Percentiles rank a stretch among this genome's conserved stretches.
These are phyloP conservation scores for Scedosporium boydii DNA, from an alignment of 2,329 filamentous ascomycete genomes.

Conservation along the genomic window DNA sequence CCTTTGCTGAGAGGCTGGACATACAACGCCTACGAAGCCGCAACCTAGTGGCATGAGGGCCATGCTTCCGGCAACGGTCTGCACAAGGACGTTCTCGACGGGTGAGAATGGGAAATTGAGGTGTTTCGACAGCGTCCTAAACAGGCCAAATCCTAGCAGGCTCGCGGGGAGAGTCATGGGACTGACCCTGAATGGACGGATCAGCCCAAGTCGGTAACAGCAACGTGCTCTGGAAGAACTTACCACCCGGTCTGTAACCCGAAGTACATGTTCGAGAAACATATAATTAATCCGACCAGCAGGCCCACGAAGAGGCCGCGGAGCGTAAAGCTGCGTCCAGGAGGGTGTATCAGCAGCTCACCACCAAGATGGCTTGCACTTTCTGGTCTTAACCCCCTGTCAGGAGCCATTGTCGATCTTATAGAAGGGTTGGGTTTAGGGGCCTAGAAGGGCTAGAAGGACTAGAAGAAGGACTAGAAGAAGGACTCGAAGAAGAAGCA, in stretches of 20 bases:
- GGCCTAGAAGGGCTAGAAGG: no score
- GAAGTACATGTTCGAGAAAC: slow-evolving; percentile 97
- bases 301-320: slow-evolving; percentile 74
- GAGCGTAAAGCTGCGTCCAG: slow-evolving; percentile 67
- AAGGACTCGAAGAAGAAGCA: not conserved
- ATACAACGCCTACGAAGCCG: slow-evolving; percentile 80
- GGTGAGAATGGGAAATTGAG: slow-evolving; percentile 78
- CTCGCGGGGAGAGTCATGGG: slow-evolving; percentile 97
- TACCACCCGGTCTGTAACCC: slow-evolving; percentile 71
- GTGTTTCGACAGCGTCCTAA: slow-evolving; percentile 66
- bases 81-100: slow-evolving; percentile 92
- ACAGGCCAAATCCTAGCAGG: slow-evolving; percentile 88
- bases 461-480: not conserved
- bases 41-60: slow-evolving; percentile 95
- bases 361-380: not conserved
- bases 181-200: slow-evolving; percentile 30
- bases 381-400: not conserved
- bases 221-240: not conserved
- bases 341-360: slow-evolving; percentile 4
- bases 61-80: slow-evolving; percentile 90
- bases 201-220: not conserved
- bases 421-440: not conserved
- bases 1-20: slow-evolving; percentile 15
- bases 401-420: not conserved
- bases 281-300: slow-evolving; percentile 79